phyloP scores from a whole-genome alignment of 1,284 basidiomycete genomes.

The Rhodotorula sp. region DNA sequence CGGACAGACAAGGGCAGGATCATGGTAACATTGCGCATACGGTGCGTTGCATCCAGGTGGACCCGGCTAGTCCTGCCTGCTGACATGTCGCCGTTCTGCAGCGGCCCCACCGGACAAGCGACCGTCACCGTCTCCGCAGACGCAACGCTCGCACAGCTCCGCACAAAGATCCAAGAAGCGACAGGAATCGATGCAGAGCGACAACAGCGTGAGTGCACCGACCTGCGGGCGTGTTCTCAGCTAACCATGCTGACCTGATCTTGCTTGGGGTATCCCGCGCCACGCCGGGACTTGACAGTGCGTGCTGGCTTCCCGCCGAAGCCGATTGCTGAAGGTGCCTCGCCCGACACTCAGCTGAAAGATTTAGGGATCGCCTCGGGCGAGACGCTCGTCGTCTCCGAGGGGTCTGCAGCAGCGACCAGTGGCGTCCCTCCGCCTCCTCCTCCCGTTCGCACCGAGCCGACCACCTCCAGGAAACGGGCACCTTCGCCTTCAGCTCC shows the following conservation, averaged over 20 bases:
- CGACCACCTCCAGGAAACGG: neutral
- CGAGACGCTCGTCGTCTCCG: constrained; percentile 28
- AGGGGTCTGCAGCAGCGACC: neutral
- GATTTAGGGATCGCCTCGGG: constrained; percentile 21
- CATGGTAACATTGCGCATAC: neutral
- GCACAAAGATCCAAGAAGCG: neutral
- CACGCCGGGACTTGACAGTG: constrained; percentile 12
- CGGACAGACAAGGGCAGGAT: too few species aligned
- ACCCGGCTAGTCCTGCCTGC: neutral
- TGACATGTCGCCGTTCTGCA: neutral
- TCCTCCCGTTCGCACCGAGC: neutral
- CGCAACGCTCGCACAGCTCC: constrained; percentile 18
- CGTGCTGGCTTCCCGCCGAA: constrained; percentile 34
- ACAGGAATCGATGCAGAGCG: constrained; percentile 6
- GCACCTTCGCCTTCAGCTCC: neutral
- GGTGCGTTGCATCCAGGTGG: neutral
- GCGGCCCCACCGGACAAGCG: constrained; percentile 11
- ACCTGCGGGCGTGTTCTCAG: too few species aligned
- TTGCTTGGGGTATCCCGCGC: neutral
- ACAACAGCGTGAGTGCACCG: constrained; percentile 23
- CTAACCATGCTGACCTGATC: neutral
- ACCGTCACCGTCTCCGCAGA: neutral
- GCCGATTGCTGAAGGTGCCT: neutral
- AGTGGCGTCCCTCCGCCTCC: neutral
- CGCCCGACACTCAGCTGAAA: neutral